Evolutionary conservation across 1,284 basidiomycete species (phyloP).

Genomic region (Tilletiaria anomala): DNA sequence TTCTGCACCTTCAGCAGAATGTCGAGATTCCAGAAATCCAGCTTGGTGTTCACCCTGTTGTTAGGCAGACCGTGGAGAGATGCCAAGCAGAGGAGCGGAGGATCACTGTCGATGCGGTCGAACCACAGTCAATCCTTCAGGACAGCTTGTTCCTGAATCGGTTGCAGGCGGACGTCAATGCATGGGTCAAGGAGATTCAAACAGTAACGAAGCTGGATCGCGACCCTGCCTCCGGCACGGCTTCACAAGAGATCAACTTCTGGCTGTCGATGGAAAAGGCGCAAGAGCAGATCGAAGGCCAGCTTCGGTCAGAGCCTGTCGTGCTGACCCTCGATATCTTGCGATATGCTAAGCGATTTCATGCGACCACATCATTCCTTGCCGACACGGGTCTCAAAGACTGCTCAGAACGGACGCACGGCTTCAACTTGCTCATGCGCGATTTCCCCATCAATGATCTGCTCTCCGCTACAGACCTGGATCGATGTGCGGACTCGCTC

Average conservation of each 20-base stretch:
- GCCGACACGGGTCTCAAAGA: conserved; percentile 89
- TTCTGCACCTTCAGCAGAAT: conserved; percentile 92
- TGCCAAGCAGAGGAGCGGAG: conserved; percentile 43
- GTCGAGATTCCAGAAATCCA: conserved; percentile 96
- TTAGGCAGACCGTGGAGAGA: conserved; percentile 60
- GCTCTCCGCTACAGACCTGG: conserved; percentile 83
- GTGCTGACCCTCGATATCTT: conserved; percentile 82
- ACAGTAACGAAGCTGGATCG: conserved; percentile 78
- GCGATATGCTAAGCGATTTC: conserved; percentile 89
- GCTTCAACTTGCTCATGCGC: conserved; percentile 92
- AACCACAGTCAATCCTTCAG: conserved; percentile 53
- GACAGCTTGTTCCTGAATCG: conserved; percentile 87
- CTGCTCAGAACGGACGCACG: conserved; percentile 30
- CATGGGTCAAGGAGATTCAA: conserved; percentile 97
- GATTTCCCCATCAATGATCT: conserved; percentile 96
- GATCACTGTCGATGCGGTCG: conserved; percentile 59
- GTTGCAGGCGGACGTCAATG: conserved; percentile 83
- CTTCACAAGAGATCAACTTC: conserved; percentile 97
- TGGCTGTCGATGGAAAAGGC: conserved; percentile 91
- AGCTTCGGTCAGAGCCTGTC: conserved; percentile 80
- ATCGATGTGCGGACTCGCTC: conserved; percentile 80
- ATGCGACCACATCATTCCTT: conserved; percentile 91
- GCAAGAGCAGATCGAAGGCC: conserved; percentile 78
- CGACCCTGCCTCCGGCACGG: conserved; percentile 87
- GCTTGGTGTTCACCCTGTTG: conserved; percentile 75